A percentile compares a stretch with the other conserved stretches of the same genome.
Evolutionary conservation across 2,329 filamentous ascomycete genomes (phyloP).

Genomic region (Thelonectria blattea): DNA sequence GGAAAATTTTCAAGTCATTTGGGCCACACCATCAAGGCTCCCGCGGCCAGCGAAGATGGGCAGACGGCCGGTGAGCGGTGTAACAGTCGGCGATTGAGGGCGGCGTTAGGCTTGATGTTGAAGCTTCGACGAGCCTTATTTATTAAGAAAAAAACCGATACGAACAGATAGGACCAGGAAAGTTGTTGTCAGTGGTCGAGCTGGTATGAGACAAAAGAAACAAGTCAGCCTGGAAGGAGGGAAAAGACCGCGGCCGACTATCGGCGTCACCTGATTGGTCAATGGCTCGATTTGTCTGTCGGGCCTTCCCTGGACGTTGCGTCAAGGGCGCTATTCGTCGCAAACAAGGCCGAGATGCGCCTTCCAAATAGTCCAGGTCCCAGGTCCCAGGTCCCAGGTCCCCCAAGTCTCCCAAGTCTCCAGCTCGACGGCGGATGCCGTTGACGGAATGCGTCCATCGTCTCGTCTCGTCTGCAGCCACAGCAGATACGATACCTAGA

Average conservation of each 20-base stretch:
- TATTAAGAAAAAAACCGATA: slow-evolving; percentile 23
- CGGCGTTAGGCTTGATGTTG: not conserved
- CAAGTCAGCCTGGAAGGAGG: slow-evolving; percentile 24
- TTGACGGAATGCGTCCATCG: slow-evolving; percentile 3
- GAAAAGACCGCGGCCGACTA: slow-evolving; percentile 29
- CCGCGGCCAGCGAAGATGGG: not conserved
- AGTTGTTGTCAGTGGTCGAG: slow-evolving; percentile 24
- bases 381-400: too few species aligned
- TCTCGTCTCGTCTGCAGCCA: slow-evolving; percentile 10
- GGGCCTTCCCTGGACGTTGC: slow-evolving; percentile 33
- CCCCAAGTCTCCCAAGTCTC: not conserved
- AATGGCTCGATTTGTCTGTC: slow-evolving; percentile 34
- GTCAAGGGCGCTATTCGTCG: slow-evolving; percentile 33
- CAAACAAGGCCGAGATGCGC: slow-evolving; percentile 34
- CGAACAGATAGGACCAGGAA: slow-evolving; percentile 25
- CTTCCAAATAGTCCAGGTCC: slow-evolving; percentile 7
- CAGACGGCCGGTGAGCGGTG: too few species aligned
- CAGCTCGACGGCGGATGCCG: slow-evolving; percentile 10
- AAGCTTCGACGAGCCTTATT: not conserved
- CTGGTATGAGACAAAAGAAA: slow-evolving; percentile 29
- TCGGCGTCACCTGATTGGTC: slow-evolving; percentile 42
- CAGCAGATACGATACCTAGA: not conserved
- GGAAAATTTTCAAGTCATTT: slow-evolving; percentile 25
- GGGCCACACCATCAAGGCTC: slow-evolving; percentile 14
- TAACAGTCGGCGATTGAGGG: not conserved